Conservation (phyloP, 2,329 filamentous ascomycete genomes). For the Fusarium circinatum region DNA sequence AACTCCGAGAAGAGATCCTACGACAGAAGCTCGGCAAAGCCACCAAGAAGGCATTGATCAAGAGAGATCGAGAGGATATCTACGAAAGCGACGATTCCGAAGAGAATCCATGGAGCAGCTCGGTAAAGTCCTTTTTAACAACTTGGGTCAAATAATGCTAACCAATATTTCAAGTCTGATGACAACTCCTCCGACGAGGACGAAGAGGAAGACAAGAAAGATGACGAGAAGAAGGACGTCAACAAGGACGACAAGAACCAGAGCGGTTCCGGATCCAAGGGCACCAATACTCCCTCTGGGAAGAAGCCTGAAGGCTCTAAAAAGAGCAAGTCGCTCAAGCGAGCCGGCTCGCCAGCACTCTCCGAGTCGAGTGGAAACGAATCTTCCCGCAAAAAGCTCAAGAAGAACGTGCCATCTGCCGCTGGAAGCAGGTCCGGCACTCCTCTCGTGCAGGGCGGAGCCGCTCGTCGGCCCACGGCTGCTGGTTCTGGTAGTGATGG, state of each 20-base stretch:
- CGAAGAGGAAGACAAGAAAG: slow-evolving; percentile 53
- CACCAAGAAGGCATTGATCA: slow-evolving; percentile 82
- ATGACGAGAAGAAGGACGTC: slow-evolving; percentile 57
- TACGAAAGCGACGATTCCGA: slow-evolving; percentile 77
- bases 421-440: slow-evolving; percentile 66
- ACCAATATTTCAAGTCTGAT: slow-evolving; percentile 56
- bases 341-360: slow-evolving; percentile 84
- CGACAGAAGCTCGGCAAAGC: slow-evolving; percentile 78
- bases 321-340: slow-evolving; percentile 76
- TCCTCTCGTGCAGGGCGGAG: slow-evolving; percentile 57
- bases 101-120: slow-evolving; percentile 54
- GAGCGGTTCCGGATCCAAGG: slow-evolving; percentile 70
- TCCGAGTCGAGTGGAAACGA: slow-evolving; percentile 95
- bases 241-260: slow-evolving; percentile 63
- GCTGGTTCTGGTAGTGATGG: slow-evolving; percentile 76
- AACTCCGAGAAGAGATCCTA: slow-evolving; percentile 74
- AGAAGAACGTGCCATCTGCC: slow-evolving; percentile 66
- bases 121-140: slow-evolving; percentile 41
- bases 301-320: slow-evolving; percentile 58
- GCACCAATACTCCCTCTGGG: slow-evolving; percentile 66
- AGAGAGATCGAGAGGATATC: slow-evolving; percentile 85
- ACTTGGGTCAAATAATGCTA: slow-evolving; percentile 19
- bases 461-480: slow-evolving; percentile 54
- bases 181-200: slow-evolving; percentile 54
- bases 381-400: slow-evolving; percentile 81